Base-by-base conservation (phyloP, 352 stramenopile genomes). In the Nothophytophthora sp. region DNA sequence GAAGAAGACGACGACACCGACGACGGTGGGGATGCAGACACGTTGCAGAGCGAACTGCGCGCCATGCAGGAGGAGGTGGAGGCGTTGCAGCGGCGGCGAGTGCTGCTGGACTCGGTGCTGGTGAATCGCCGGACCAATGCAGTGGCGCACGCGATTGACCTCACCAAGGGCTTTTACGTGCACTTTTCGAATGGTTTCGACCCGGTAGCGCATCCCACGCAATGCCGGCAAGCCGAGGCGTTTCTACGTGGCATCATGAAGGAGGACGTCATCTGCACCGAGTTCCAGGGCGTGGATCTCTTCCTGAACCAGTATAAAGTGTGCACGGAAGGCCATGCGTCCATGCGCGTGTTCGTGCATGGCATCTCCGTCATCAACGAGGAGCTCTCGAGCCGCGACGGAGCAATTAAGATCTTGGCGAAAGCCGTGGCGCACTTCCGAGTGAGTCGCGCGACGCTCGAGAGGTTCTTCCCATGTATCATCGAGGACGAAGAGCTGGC, bases 201-300 rank as follows among this genome's bases (percentile, higher is more conserved):
- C 23, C 67, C 56, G 0, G 18, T 55, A 4, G 52, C 35, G 3
- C 24, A 50, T 4, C 70, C 70, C 1, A 36, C 35, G 19, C 53
- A 65, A 0, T 61, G 55, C 15, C 49, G 23, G 13, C 25, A 55
- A 1, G 59, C 70, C 0, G 73, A 66, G 25, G 32, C 29, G 25
- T 84, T 79, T 39, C 37, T 87, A 53, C 59, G 64, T 42, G 44
- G 45, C 19, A 50, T 70, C 11, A 84, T 87, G 76, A 20, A 24
- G 13, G 42, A 65, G 2, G 68, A 87, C 23, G 70, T 56, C 4
- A 33, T 81, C 6, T 87, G 76, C 50, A 66, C 62, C 40, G 76
- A 87, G 50, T 87, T 87, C 47, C 53, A 50, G 15, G 76, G 76
- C 16, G 73, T 87, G 2, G 61, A 82, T 18, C 30, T 71, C 23